These are phyloP conservation scores for Lizanozyma gosingica DNA, from an alignment of 1,139 yeast species.

Conservation along the genomic window DNA sequence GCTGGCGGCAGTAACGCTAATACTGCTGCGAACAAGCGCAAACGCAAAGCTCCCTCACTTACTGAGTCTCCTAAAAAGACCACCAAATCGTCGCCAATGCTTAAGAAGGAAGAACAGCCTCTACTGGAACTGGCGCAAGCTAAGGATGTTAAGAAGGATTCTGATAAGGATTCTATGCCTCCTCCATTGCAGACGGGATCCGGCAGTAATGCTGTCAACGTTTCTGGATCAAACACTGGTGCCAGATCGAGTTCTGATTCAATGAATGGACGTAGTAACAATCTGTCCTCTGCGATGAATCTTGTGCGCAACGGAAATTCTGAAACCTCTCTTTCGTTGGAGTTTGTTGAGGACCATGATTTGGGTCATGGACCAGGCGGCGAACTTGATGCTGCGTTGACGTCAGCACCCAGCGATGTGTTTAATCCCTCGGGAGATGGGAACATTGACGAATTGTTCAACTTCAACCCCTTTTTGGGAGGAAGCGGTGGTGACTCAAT, in stretches of 20 bases:
- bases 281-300: neutral
- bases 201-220: neutral
- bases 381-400: neutral
- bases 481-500: slow-evolving; percentile 23
- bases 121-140: neutral
- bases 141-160: neutral
- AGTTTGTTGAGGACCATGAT: neutral
- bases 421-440: neutral
- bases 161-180: neutral
- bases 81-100: neutral
- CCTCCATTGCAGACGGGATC: neutral
- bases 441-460: slow-evolving; percentile 14
- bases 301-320: neutral
- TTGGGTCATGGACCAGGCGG: neutral
- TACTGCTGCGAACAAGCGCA: slow-evolving; percentile 13
- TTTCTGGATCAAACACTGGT: neutral
- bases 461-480: slow-evolving; percentile 43
- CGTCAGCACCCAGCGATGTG: neutral
- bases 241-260: neutral
- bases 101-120: neutral
- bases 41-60: slow-evolving; percentile 15
- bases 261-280: neutral
- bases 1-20: slow-evolving; percentile 1
- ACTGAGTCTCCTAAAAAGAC: slow-evolving; percentile 28
- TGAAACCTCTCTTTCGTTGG: neutral